A percentile compares a stretch with the other conserved stretches of the same genome.
Evolutionary conservation across 2,329 filamentous ascomycete genomes (phyloP).

Genomic region (Diaporthe destruens): DNA sequence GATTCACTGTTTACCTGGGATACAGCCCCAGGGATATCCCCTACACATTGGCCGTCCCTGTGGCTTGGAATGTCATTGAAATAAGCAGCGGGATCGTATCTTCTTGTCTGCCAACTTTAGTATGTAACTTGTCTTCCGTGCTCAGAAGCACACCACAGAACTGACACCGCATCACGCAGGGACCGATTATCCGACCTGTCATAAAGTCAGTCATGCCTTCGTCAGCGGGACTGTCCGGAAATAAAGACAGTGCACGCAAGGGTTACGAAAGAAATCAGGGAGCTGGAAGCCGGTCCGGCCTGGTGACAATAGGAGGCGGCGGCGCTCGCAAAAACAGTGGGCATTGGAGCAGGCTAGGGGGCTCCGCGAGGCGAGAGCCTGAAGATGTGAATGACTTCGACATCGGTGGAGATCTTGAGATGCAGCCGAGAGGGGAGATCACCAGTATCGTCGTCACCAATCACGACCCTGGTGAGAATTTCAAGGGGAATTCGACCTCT

Average conservation of each 20-base stretch:
- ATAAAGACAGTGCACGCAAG: slow-evolving; percentile 6
- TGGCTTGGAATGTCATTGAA: slow-evolving; percentile 35
- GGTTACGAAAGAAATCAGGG: neutral
- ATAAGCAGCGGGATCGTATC: slow-evolving; percentile 37
- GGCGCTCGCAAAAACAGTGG: slow-evolving; percentile 11
- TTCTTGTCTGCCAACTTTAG: slow-evolving; percentile 33
- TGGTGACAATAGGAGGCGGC: slow-evolving; percentile 31
- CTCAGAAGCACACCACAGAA: neutral
- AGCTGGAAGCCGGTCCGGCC: neutral
- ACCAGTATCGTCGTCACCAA: neutral
- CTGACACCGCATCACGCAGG: neutral
- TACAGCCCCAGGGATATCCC: slow-evolving; percentile 27
- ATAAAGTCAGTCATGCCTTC: slow-evolving; percentile 37
- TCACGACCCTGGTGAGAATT: neutral
- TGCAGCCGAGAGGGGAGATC: slow-evolving; percentile 1
- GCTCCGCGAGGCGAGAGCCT: neutral
- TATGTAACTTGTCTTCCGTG: neutral
- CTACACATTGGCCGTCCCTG: slow-evolving; percentile 43
- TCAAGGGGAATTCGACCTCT: neutral
- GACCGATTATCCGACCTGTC: slow-evolving; percentile 24
- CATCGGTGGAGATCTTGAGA: slow-evolving; percentile 19
- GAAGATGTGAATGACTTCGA: neutral
- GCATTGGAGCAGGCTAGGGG: slow-evolving; percentile 28
- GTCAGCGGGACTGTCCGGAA: neutral
- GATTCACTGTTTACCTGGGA: slow-evolving; percentile 27